phyloP scores from a whole-genome alignment of 1,139 yeast species.

The Magnusiomyces paraingens region DNA sequence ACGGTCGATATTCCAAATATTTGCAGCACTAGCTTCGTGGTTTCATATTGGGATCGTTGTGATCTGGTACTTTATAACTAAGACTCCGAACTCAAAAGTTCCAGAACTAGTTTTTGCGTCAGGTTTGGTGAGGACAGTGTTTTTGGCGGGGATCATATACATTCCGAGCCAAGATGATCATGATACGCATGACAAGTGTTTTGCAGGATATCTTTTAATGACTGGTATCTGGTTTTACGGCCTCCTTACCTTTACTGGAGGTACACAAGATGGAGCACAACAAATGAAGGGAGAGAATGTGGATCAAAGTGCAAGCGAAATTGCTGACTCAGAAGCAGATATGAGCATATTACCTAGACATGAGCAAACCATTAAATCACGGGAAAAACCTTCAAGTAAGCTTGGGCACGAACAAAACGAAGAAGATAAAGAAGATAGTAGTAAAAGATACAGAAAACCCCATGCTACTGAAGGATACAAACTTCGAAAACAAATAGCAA shows the following conservation, averaged over 20 bases:
- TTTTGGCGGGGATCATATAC: constrained; percentile 12
- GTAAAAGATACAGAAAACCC: no score
- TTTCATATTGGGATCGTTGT: constrained; percentile 59
- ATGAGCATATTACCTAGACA: no score
- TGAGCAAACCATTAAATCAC: no score
- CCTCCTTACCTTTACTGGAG: constrained; percentile 1
- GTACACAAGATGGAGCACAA: no score
- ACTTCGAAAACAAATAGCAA: constrained; percentile 42
- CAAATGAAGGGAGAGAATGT: no score
- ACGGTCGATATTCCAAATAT: constrained; percentile 66
- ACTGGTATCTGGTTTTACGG: constrained; percentile 13
- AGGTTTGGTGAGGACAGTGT: constrained; percentile 9
- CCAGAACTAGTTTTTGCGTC: constrained; percentile 6
- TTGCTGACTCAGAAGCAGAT: no score
- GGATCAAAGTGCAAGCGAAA: no score
- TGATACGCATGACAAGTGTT: constrained; percentile 12
- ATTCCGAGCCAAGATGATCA: constrained; percentile 13
- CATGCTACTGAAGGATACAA: background rate
- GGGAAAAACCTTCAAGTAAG: no score
- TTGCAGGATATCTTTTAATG: constrained; percentile 9
- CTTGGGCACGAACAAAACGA: no score
- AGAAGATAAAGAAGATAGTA: no score
- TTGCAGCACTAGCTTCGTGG: constrained; percentile 69
- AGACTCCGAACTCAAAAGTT: background rate
- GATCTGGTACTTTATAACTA: constrained; percentile 61